Conservation (phyloP, 805 yeast genomes). For the Tanozyma kutaoensis region DNA sequence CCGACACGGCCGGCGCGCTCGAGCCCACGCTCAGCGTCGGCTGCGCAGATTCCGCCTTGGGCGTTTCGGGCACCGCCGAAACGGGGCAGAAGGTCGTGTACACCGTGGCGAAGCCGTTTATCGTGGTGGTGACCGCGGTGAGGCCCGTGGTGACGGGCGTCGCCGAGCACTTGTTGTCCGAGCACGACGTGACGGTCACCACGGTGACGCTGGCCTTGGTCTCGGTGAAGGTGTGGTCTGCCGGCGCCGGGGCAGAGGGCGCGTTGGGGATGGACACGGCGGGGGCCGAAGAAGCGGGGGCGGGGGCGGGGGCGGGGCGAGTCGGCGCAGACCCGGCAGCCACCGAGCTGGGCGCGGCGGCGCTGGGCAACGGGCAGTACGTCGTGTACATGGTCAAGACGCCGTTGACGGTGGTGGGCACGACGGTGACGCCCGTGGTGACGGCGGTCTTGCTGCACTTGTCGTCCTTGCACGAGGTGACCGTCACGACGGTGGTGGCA, state of each 20-base stretch:
- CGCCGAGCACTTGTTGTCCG: background rate
- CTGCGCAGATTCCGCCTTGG: no score
- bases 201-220: constrained; percentile 1
- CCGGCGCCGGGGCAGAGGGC: constrained; percentile 2
- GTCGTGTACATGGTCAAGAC: constrained; percentile 4
- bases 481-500: background rate
- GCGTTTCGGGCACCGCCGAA: background rate
- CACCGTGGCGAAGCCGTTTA: background rate
- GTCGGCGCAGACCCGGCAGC: no score
- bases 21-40: no score
- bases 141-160: constrained; percentile 7
- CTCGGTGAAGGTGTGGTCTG: no score
- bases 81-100: background rate
- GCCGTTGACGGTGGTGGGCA: constrained; percentile 1
- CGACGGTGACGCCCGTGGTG: constrained; percentile 4
- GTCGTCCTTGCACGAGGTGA: constrained; percentile 1
- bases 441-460: constrained; percentile 1
- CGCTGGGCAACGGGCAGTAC: constrained; percentile 9
- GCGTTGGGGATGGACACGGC: constrained; percentile 1
- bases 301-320: no score
- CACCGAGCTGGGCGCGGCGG: constrained; percentile 3
- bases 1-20: no score
- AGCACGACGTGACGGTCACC: background rate
- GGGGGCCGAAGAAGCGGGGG: no score
- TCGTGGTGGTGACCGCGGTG: constrained; percentile 3